Base-by-base conservation (phyloP, 768 basidiomycete genomes). In the Filobasidium wieringae region DNA sequence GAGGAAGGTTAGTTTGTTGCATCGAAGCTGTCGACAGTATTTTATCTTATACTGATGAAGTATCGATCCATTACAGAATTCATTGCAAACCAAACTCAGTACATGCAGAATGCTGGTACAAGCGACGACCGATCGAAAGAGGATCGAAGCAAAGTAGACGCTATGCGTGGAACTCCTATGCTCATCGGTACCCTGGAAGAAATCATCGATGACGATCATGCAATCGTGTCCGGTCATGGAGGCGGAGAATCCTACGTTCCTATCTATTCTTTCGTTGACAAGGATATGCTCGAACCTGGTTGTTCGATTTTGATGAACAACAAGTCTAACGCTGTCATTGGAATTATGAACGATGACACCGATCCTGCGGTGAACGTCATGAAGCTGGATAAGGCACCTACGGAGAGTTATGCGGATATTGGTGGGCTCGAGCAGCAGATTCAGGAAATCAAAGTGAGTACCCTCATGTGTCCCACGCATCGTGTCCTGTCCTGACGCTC, bases 381-480 rank as follows among this genome's bases (percentile, higher is more conserved):
- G 92, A 95, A 96, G 72, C 81, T 97, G 51, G 92, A 97, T 79
- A 97, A 99, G 77, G 92, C 93, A 2, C 95, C 95, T 1, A 95
- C 91, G 19, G 95, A 97, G 76, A 93, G 89, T 65, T 99, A 99
- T 74, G 91, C 93, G 12, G 95, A 97, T 69, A 87, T 99, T 66
- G 95, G 95, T 79, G 95, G 93, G 47, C 79, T 99, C 14, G 95
- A 99, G 72, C 79, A 79, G 32, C 95, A 99, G 75, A 99, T 99
- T 64, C 92, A 97, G 75, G 95, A 99, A 76, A 99, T 99, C 72
- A 99, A 99, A 80, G 89, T 85, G 41, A 4, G 78, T 69, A 1
- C 29, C 37, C n/a, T 43, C 15, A 12, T 51, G 9, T 26, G 17
- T 12, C 5, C 30, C 4, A n/a, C 9, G 26, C 33, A 22, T 43